phyloP scores from a whole-genome alignment of 495 filamentous ascomycete species.

The Aspergillus bridgeri region DNA sequence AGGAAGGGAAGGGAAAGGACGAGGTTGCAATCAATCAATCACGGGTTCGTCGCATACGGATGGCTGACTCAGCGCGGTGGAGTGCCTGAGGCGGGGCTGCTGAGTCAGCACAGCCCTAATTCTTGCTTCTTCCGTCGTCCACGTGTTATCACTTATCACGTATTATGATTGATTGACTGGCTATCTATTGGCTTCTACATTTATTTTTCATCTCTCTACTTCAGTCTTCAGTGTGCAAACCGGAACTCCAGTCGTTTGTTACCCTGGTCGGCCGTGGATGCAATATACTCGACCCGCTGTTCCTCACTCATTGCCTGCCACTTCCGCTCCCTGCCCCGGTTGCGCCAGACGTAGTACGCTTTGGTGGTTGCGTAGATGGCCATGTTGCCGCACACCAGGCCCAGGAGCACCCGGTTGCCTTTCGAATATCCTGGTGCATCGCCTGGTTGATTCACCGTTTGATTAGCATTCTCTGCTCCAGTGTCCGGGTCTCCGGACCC shows the following conservation, averaged over 20 bases:
- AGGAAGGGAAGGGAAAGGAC: not conserved
- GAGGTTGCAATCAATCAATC: not conserved
- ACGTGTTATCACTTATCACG: too few relatives aligned
- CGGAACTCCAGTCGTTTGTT: slow-evolving; percentile 40
- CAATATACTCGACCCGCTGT: slow-evolving; percentile 30
- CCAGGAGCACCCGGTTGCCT: slow-evolving; percentile 51
- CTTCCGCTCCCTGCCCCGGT: slow-evolving; percentile 25
- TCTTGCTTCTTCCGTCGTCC: too few relatives aligned
- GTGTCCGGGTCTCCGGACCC: not conserved
- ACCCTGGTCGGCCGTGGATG: slow-evolving; percentile 35
- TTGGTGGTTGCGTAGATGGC: slow-evolving; percentile 38
- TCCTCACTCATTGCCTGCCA: slow-evolving; percentile 29
- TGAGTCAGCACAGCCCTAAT: not conserved
- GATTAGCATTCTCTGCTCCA: not conserved
- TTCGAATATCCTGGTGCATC: slow-evolving; percentile 55
- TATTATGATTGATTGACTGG: too few relatives aligned
- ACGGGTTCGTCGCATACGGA: not conserved
- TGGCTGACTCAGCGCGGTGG: not conserved
- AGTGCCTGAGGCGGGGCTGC: not conserved
- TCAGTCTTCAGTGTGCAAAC: slow-evolving; percentile 28
- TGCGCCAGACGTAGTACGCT: slow-evolving; percentile 41
- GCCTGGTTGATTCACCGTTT: slow-evolving; percentile 22
- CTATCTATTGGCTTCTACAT: too few relatives aligned
- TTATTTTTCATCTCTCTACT: not conserved
- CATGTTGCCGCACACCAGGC: slow-evolving; percentile 42